A percentile compares a stretch with the other conserved stretches of the same genome.
Conservation (phyloP, 1,139 yeast species). For the Diutina mesorugosa region DNA sequence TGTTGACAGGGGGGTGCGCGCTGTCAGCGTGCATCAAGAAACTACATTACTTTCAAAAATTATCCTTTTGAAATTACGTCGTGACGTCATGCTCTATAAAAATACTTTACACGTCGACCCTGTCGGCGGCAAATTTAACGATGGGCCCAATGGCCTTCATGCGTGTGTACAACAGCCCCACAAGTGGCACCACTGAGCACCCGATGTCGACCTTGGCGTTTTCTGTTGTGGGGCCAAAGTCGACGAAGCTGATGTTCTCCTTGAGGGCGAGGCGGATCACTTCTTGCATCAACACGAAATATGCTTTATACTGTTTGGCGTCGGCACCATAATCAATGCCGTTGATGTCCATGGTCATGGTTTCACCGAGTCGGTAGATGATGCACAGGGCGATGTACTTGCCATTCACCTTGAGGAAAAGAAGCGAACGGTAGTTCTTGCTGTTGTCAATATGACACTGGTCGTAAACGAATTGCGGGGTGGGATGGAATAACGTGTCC, state of each 20-base stretch:
- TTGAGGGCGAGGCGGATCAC: slow-evolving; percentile 25
- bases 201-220: slow-evolving; percentile 32
- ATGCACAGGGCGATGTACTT: slow-evolving; percentile 27
- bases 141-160: slow-evolving; percentile 9
- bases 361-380: slow-evolving; percentile 28
- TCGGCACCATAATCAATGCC: slow-evolving; percentile 16
- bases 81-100: background rate
- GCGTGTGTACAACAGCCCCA: slow-evolving; percentile 14
- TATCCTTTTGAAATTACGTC: background rate
- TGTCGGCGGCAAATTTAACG: slow-evolving; percentile 11
- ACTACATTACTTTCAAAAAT: background rate
- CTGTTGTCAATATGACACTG: slow-evolving; percentile 15
- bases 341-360: slow-evolving; percentile 31
- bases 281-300: slow-evolving; percentile 36
- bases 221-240: slow-evolving; percentile 25
- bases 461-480: slow-evolving; percentile 15
- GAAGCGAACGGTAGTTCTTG: slow-evolving; percentile 16
- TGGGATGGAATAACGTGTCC: slow-evolving; percentile 22
- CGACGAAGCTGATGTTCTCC: slow-evolving; percentile 26
- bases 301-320: slow-evolving; percentile 22
- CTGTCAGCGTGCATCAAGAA: background rate
- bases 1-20: background rate
- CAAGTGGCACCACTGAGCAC: slow-evolving; percentile 20
- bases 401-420: slow-evolving; percentile 24
- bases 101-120: slow-evolving; percentile 10